phyloP scores from a whole-genome alignment of 2,329 filamentous ascomycete genomes.

The Hirsutella rhossiliensis region DNA sequence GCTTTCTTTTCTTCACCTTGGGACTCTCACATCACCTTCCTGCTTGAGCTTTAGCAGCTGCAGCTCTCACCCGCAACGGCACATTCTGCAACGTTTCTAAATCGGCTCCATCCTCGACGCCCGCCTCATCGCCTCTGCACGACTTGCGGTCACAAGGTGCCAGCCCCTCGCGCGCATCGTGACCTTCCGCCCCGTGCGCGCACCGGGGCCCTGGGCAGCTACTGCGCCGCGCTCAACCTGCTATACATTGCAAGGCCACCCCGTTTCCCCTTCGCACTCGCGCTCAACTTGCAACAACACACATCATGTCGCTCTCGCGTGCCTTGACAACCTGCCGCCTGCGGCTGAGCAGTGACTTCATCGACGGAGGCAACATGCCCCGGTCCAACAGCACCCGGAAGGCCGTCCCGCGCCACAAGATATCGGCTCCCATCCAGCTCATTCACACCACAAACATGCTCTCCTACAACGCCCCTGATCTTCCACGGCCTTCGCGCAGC shows the following conservation, averaged over 20 bases:
- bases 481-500: constrained; percentile 42
- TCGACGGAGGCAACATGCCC: constrained; percentile 26
- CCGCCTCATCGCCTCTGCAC: background rate
- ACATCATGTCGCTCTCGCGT: constrained; percentile 46
- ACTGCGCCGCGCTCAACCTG: background rate
- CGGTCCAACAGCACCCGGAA: constrained; percentile 40
- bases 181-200: background rate
- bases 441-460: constrained; percentile 94
- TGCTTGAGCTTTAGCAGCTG: constrained; percentile 2
- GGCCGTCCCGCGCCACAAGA: constrained; percentile 51
- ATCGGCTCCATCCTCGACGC: no score
- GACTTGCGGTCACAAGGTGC: background rate
- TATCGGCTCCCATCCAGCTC: constrained; percentile 77
- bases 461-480: constrained; percentile 85
- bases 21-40: constrained; percentile 6
- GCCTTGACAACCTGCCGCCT: constrained; percentile 60
- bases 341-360: constrained; percentile 36
- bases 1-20: background rate
- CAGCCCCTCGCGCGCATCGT: background rate
- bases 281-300: constrained; percentile 1
- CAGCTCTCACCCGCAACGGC: background rate
- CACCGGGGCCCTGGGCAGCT: background rate
- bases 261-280: background rate
- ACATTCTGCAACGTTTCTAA: background rate
- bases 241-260: background rate